Conservation (phyloP, 164 flowering plant species). For the Annona squamosa region DNA sequence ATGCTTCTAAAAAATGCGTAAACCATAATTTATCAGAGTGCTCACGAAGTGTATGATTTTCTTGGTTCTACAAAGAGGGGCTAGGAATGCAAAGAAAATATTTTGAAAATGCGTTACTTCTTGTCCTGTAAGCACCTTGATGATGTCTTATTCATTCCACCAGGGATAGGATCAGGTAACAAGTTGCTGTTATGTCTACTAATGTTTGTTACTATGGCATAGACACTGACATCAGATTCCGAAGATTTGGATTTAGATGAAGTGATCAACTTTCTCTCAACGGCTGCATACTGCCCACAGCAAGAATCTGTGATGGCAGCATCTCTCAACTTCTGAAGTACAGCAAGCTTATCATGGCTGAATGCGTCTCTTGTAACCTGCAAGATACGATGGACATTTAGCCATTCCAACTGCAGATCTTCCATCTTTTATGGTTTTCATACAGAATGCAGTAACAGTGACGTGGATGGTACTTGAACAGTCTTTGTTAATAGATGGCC, state of each 20-base stretch:
- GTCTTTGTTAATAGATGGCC: background rate
- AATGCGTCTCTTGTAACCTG: constrained; percentile 40
- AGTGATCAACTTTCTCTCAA: constrained; percentile 33
- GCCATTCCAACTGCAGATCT: background rate
- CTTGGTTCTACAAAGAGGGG: too few species aligned
- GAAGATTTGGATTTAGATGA: constrained; percentile 17
- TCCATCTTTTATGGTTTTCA: background rate
- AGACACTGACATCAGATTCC: constrained; percentile 37
- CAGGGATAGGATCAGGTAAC: constrained; percentile 16
- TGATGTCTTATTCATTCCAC: constrained; percentile 25
- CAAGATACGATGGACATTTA: constrained; percentile 3
- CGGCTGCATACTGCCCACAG: constrained; percentile 50
- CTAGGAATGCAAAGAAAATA: too few species aligned
- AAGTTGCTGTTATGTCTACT: constrained; percentile 11
- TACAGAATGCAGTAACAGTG: background rate
- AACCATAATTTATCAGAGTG: too few species aligned
- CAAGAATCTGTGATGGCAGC: constrained; percentile 37
- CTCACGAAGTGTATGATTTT: too few species aligned
- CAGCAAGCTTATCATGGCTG: constrained; percentile 34
- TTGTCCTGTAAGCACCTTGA: constrained; percentile 28
- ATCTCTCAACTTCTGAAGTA: constrained; percentile 44
- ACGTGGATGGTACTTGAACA: background rate
- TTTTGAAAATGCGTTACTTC: constrained; percentile 12
- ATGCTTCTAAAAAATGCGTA: too few species aligned
- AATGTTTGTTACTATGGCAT: constrained; percentile 63